Percentiles rank a stretch among this genome's conserved stretches.
Evolutionary conservation across 352 stramenopile species (phyloP).

Genomic region (Halophytophthora batemanensis): DNA sequence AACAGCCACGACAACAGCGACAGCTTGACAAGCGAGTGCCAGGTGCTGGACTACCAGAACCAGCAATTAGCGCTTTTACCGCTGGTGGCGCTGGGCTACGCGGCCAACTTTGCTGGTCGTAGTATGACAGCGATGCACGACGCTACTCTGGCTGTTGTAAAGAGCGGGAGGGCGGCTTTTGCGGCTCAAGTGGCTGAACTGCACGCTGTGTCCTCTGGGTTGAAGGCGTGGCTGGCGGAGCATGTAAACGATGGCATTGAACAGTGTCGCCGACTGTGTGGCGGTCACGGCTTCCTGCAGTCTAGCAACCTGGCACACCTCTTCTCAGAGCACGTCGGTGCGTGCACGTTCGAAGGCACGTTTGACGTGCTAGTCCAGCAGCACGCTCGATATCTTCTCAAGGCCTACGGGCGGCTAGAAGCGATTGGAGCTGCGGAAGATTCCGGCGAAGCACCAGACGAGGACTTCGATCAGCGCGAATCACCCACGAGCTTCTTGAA

Average conservation of each 20-base stretch:
- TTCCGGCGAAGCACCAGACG: constrained; percentile 4
- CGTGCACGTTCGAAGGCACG: constrained; percentile 64
- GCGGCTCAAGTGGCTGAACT: constrained; percentile 41
- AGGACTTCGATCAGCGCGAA: not conserved
- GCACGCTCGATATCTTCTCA: constrained; percentile 56
- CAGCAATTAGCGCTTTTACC: constrained; percentile 49
- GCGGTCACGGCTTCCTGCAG: constrained; percentile 36
- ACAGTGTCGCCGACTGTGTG: constrained; percentile 39
- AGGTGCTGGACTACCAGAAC: constrained; percentile 63
- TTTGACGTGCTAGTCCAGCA: constrained; percentile 73
- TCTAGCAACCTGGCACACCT: constrained; percentile 32
- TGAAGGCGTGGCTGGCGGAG: constrained; percentile 53
- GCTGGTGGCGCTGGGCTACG: constrained; percentile 31
- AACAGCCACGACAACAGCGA: too few species aligned
- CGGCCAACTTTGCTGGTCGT: constrained; percentile 26
- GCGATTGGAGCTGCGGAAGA: too few species aligned
- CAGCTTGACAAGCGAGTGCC: too few species aligned
- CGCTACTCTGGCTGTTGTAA: constrained; percentile 28
- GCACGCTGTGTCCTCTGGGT: constrained; percentile 47
- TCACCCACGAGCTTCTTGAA: constrained; percentile 20
- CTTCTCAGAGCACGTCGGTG: constrained; percentile 26
- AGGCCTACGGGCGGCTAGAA: too few species aligned
- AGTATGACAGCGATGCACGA: constrained; percentile 34
- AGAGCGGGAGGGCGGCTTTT: constrained; percentile 31
- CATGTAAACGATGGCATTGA: constrained; percentile 46